These are phyloP conservation scores for Blastomyces emzantsi DNA, from an alignment of 2,329 filamentous ascomycete species.

Conservation along the genomic window DNA sequence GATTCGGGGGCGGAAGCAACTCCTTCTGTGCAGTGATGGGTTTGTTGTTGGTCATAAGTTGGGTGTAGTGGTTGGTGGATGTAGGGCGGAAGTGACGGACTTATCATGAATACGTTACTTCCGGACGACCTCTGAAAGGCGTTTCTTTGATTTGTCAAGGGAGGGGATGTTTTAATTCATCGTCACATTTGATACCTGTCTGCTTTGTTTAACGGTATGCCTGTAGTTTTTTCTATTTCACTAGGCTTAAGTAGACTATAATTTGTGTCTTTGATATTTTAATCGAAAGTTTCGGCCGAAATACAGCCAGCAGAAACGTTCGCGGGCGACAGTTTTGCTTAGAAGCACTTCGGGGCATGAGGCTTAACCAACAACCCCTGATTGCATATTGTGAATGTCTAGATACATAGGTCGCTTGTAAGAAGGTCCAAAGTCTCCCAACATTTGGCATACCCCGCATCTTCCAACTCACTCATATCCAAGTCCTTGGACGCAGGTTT, in stretches of 20 bases:
- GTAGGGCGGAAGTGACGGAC: neutral
- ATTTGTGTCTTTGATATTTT: neutral
- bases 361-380: neutral
- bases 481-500: too few relatives aligned
- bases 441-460: neutral
- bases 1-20: neutral
- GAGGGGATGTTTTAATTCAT: neutral
- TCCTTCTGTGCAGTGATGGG: neutral
- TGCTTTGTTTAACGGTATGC: neutral
- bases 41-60: conserved; percentile 3
- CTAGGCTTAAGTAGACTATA: neutral
- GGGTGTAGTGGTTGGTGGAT: neutral
- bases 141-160: neutral
- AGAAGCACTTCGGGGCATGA: neutral
- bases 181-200: neutral
- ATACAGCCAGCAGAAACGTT: neutral
- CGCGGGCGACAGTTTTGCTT: neutral
- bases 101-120: neutral
- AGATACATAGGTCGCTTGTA: neutral
- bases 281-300: neutral
- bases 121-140: neutral
- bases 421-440: neutral
- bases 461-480: too few relatives aligned
- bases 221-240: neutral
- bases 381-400: neutral